These are phyloP conservation scores for Corylus heterophylla DNA, from an alignment of 306 rosid genomes.

Conservation along the genomic window DNA sequence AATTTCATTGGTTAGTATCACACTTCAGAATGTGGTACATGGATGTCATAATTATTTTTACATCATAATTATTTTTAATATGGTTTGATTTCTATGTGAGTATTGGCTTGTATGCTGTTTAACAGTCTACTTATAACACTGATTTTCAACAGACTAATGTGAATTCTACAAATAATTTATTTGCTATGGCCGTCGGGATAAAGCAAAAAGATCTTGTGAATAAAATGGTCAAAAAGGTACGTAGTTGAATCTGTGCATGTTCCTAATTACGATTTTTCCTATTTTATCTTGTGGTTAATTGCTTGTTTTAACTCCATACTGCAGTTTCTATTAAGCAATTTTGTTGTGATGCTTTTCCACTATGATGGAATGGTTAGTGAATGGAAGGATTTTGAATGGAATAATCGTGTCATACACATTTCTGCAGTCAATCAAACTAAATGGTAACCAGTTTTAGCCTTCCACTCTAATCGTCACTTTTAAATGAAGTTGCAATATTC, in stretches of 20 bases:
- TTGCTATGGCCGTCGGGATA: conserved; percentile 77
- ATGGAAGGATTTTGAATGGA: conserved; percentile 76
- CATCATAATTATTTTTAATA: conserved; percentile 2
- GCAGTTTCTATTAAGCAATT: conserved; percentile 72
- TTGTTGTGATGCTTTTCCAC: conserved; percentile 82
- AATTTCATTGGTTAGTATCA: conserved; percentile 4
- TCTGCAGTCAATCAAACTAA: conserved; percentile 69
- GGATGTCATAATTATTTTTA: neutral
- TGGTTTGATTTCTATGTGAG: neutral
- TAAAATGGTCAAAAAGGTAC: conserved; percentile 84
- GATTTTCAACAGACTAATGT: conserved; percentile 32
- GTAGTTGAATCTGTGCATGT: neutral
- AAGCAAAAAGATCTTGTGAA: conserved; percentile 70
- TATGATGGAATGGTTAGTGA: conserved; percentile 69
- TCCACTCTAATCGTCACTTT: conserved; percentile 12
- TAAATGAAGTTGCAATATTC: conserved; percentile 1
- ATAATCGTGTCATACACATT: conserved; percentile 58
- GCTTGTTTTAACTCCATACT: conserved; percentile 11
- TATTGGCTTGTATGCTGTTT: conserved; percentile 22
- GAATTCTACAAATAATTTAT: conserved; percentile 44
- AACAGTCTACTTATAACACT: neutral
- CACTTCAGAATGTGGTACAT: neutral
- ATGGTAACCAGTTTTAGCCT: conserved; percentile 52
- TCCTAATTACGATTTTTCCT: conserved; percentile 12
- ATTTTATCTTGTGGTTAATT: conserved; percentile 1